Percentiles rank a stretch among this genome's conserved stretches.
These are phyloP conservation scores for Combretum micranthum DNA, from an alignment of 345 rosid species.

Conservation along the genomic window DNA sequence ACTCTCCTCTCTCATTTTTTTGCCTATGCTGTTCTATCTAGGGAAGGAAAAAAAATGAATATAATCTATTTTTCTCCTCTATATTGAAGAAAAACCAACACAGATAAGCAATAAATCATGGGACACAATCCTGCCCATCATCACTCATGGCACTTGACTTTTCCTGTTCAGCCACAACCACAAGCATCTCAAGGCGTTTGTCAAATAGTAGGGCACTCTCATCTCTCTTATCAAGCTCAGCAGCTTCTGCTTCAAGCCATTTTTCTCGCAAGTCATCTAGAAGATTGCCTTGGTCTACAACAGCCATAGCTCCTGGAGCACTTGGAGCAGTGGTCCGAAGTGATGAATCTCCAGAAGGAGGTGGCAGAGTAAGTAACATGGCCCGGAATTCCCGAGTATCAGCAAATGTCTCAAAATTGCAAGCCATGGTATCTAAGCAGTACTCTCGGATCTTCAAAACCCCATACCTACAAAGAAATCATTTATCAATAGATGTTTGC, in stretches of 20 bases:
- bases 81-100: background rate
- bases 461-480: conserved; percentile 52
- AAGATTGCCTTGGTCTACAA: conserved; percentile 67
- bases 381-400: conserved; percentile 71
- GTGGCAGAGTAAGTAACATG: conserved; percentile 84
- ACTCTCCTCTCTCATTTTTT: no score
- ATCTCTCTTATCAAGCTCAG: conserved; percentile 94
- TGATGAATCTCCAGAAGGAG: conserved; percentile 92
- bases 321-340: conserved; percentile 83
- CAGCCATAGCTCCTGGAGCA: conserved; percentile 75
- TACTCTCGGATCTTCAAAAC: conserved; percentile 85
- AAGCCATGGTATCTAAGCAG: conserved; percentile 77
- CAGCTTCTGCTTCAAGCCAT: conserved; percentile 98
- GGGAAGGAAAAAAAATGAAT: no score
- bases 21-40: no score
- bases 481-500: no score
- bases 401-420: conserved; percentile 87
- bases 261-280: conserved; percentile 91
- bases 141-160: conserved; percentile 21
- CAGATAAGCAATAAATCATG: conserved; percentile 12
- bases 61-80: background rate
- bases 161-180: conserved; percentile 71
- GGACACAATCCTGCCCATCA: conserved; percentile 15
- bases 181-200: conserved; percentile 77
- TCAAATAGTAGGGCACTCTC: conserved; percentile 87